Conservation (phyloP, 2,329 filamentous ascomycete genomes). For the Nigrospora oryzae region DNA sequence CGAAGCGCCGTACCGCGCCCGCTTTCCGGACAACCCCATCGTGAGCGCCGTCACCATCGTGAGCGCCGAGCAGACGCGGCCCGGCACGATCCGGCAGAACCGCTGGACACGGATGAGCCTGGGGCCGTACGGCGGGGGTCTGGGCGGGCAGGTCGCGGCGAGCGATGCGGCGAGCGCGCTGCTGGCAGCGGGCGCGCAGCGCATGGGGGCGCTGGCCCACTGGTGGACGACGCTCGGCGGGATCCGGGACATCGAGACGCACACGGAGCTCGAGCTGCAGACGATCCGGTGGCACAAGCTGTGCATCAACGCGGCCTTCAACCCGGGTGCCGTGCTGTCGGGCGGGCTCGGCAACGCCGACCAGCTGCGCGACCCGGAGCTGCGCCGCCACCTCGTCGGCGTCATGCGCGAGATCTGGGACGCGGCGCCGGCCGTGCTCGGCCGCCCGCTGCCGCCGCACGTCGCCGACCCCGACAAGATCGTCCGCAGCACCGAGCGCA, state of each 20-base stretch:
- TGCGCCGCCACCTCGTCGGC: constrained; percentile 51
- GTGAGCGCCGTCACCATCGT: constrained; percentile 63
- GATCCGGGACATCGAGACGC: constrained; percentile 56
- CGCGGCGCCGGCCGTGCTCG: constrained; percentile 55
- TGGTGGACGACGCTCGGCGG: constrained; percentile 48
- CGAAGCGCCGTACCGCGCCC: constrained; percentile 53
- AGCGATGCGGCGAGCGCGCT: constrained; percentile 16
- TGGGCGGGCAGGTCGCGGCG: constrained; percentile 21
- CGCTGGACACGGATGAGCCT: constrained; percentile 66
- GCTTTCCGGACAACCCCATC: constrained; percentile 53
- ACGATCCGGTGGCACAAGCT: constrained; percentile 69
- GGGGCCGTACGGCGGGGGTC: constrained; percentile 52
- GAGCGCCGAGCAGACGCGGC: constrained; percentile 56
- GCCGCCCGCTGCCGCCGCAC: constrained; percentile 47
- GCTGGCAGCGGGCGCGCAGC: constrained; percentile 24
- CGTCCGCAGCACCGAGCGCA: constrained; percentile 52
- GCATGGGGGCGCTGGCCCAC: constrained; percentile 40
- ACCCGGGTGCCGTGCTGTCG: constrained; percentile 60
- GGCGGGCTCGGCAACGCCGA: constrained; percentile 56
- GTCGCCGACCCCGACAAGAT: constrained; percentile 57
- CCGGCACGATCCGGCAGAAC: constrained; percentile 59
- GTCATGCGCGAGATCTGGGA: constrained; percentile 64
- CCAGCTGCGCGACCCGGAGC: constrained; percentile 56
- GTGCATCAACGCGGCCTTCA: constrained; percentile 69
- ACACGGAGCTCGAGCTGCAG: constrained; percentile 59